A percentile compares a stretch with the other conserved stretches of the same genome.
Conservation (phyloP, 257 asterid species). For the Asclepias syriaca region DNA sequence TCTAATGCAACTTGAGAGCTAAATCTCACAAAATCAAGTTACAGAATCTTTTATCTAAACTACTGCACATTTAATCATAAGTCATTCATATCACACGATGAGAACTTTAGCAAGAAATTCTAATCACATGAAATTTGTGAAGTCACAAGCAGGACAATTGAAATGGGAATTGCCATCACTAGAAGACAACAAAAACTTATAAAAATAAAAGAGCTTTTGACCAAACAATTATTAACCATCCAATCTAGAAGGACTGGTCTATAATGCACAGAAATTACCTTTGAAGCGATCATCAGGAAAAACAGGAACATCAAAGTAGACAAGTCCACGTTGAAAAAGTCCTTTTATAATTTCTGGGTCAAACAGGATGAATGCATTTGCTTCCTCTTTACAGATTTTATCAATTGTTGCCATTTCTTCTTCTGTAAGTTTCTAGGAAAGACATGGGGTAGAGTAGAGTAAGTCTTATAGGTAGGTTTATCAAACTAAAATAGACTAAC, state of each 20-base stretch:
- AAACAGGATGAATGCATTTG: slow-evolving; percentile 80
- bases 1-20: not conserved
- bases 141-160: not conserved
- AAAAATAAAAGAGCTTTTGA: not conserved
- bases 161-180: slow-evolving; percentile 1
- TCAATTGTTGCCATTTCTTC: slow-evolving; percentile 98
- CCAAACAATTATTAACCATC: not conserved
- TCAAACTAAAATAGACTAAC: not conserved
- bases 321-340: slow-evolving; percentile 78
- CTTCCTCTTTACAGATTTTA: slow-evolving; percentile 98
- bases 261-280: slow-evolving; percentile 39
- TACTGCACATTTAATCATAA: not conserved
- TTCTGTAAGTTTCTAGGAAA: slow-evolving; percentile 84
- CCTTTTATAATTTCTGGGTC: slow-evolving; percentile 88
- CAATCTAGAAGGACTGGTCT: not conserved
- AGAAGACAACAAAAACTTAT: not conserved
- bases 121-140: not conserved
- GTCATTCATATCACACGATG: not conserved
- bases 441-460: slow-evolving; percentile 15
- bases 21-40: not conserved
- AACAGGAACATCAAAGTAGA: slow-evolving; percentile 94
- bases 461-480: slow-evolving; percentile 1
- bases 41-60: not conserved
- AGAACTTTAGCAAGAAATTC: not conserved
- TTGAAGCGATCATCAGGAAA: slow-evolving; percentile 95